phyloP scores from a whole-genome alignment of 2,329 filamentous ascomycete species.

The Alternaria sp. region DNA sequence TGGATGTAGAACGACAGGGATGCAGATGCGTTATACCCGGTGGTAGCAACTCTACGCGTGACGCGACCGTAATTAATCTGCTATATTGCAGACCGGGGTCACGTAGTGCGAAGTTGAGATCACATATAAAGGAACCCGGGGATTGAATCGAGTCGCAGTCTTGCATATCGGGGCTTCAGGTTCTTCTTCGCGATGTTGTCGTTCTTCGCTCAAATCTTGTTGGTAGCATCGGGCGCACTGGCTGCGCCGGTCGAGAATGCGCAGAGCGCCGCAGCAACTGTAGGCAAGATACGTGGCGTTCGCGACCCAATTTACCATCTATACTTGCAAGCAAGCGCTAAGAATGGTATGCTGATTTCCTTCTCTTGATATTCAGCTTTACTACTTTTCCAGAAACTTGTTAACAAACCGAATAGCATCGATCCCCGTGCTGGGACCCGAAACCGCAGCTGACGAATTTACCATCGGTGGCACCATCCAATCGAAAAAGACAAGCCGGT shows the following conservation, averaged over 20 bases:
- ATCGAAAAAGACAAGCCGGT: slow-evolving; percentile 57
- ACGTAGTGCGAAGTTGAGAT: not conserved
- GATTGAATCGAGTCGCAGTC: not conserved
- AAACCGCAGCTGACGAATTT: slow-evolving; percentile 57
- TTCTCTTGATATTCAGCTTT: not conserved
- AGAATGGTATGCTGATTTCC: slow-evolving; percentile 42
- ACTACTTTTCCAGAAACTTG: not conserved
- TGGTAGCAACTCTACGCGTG: slow-evolving; percentile 9
- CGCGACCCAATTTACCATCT: slow-evolving; percentile 60
- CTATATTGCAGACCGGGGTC: slow-evolving; percentile 5
- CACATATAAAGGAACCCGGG: not conserved
- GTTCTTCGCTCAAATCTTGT: slow-evolving; percentile 9
- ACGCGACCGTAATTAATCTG: slow-evolving; percentile 11
- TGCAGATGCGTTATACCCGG: slow-evolving; percentile 4
- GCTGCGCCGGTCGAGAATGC: slow-evolving; percentile 17
- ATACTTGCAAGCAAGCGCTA: slow-evolving; percentile 58
- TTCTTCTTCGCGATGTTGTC: slow-evolving; percentile 7
- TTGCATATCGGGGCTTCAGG: not conserved
- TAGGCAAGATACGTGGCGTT: slow-evolving; percentile 60
- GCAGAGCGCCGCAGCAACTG: slow-evolving; percentile 42
- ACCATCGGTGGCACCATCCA: slow-evolving; percentile 59
- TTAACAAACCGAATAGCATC: slow-evolving; percentile 32
- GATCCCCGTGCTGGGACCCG: slow-evolving; percentile 60
- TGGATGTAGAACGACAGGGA: not conserved
- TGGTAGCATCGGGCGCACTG: slow-evolving; percentile 11